phyloP scores from a whole-genome alignment of 768 basidiomycete species.

The Leccinum pellstonianum region DNA sequence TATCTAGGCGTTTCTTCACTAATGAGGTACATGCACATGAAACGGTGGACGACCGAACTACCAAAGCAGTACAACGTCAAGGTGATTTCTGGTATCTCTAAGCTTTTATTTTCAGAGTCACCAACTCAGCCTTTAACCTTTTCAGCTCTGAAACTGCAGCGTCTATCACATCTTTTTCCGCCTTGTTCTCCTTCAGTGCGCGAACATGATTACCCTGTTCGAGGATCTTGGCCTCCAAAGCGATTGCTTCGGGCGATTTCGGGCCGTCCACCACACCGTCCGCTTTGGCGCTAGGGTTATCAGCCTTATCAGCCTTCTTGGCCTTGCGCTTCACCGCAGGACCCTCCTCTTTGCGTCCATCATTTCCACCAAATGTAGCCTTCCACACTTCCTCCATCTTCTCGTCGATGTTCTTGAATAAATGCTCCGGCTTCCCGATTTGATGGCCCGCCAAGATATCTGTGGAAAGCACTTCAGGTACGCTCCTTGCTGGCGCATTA shows the following conservation, averaged over 20 bases:
- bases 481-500: slow-evolving; percentile 81
- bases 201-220: slow-evolving; percentile 77
- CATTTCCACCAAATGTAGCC: slow-evolving; percentile 71
- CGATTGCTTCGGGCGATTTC: slow-evolving; percentile 70
- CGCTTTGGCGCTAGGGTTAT: slow-evolving; percentile 46
- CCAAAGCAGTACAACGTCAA: neutral
- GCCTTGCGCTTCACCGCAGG: slow-evolving; percentile 49
- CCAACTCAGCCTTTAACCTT: slow-evolving; percentile 59
- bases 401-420: slow-evolving; percentile 95
- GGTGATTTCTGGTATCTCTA: neutral
- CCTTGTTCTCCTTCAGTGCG: slow-evolving; percentile 52
- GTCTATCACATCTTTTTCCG: slow-evolving; percentile 44
- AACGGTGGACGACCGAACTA: neutral
- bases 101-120: slow-evolving; percentile 12
- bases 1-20: neutral
- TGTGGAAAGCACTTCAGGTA: slow-evolving; percentile 68
- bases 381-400: slow-evolving; percentile 84
- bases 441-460: slow-evolving; percentile 88
- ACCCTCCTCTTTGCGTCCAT: slow-evolving; percentile 41
- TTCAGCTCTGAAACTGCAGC: slow-evolving; percentile 63
- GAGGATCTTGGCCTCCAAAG: slow-evolving; percentile 70
- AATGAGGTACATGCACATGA: neutral
- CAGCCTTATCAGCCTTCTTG: slow-evolving; percentile 57
- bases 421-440: slow-evolving; percentile 81
- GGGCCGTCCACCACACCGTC: slow-evolving; percentile 45